Percentiles rank a stretch among this genome's conserved stretches.
These are phyloP conservation scores for Closterium sp. DNA, from an alignment of 139 green algal genomes.

Conservation along the genomic window DNA sequence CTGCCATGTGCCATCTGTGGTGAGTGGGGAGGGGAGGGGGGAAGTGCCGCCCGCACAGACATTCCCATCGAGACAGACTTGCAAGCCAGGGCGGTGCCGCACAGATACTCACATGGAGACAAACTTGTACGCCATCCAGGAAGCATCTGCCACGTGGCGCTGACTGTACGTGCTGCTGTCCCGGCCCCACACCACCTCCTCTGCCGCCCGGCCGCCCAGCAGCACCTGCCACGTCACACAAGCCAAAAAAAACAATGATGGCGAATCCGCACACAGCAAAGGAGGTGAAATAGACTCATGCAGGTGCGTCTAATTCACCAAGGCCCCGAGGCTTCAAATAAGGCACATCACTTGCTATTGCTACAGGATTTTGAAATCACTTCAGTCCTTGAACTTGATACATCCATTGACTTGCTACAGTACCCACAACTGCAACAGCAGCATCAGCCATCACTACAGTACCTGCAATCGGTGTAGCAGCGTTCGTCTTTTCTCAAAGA, in stretches of 20 bases:
- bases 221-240: slow-evolving; percentile 48
- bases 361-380: too few relatives aligned
- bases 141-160: neutral
- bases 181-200: slow-evolving; percentile 93
- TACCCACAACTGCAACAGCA: neutral
- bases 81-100: neutral
- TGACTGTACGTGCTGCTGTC: slow-evolving; percentile 29
- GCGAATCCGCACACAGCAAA: neutral
- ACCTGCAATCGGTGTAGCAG: slow-evolving; percentile 12
- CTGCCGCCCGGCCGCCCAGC: slow-evolving; percentile 85
- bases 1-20: too few relatives aligned
- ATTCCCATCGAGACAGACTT: neutral
- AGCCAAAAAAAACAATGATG: neutral
- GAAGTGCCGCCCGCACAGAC: neutral
- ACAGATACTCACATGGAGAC: slow-evolving; percentile 18
- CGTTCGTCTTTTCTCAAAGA: neutral
- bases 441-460: neutral
- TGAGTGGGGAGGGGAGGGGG: too few relatives aligned
- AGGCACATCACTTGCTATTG: too few relatives aligned
- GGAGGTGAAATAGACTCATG: neutral
- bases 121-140: slow-evolving; percentile 26
- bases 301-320: too few relatives aligned
- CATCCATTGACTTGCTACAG: neutral
- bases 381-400: neutral
- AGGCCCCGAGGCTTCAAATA: too few relatives aligned